A percentile compares a stretch with the other conserved stretches of the same genome.
phyloP scores from a whole-genome alignment of 2,329 filamentous ascomycete genomes.

The Pleochaeta shiraiana region DNA sequence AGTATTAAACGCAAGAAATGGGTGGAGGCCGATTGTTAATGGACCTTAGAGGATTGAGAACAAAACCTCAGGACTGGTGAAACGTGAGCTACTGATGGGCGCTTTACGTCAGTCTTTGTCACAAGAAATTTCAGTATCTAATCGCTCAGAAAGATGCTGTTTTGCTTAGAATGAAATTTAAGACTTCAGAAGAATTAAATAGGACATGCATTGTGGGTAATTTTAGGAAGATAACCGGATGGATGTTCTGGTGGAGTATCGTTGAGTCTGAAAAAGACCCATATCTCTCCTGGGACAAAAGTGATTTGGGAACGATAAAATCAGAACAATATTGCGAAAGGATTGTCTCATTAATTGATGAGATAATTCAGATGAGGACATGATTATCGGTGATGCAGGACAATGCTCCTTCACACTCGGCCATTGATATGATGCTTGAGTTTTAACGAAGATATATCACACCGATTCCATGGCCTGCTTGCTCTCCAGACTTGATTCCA shows the following conservation, averaged over 20 bases:
- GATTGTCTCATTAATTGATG: neutral
- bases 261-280: neutral
- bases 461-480: no score
- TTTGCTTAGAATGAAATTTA: no score
- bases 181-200: no score
- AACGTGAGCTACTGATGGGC: neutral
- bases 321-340: neutral
- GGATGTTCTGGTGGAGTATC: neutral
- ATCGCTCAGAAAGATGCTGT: no score
- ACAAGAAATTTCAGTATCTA: no score
- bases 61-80: neutral
- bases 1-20: neutral
- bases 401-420: neutral
- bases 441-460: no score
- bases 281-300: neutral
- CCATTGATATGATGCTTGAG: no score
- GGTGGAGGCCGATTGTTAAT: neutral
- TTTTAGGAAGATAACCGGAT: neutral
- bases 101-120: neutral
- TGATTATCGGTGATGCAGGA: neutral
- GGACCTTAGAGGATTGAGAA: neutral
- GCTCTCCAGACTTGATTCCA: no score
- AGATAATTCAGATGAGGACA: neutral
- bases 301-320: neutral
- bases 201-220: neutral